These are phyloP conservation scores for Lactifluus hygrophoroides DNA, from an alignment of 768 basidiomycete genomes.

Conservation along the genomic window DNA sequence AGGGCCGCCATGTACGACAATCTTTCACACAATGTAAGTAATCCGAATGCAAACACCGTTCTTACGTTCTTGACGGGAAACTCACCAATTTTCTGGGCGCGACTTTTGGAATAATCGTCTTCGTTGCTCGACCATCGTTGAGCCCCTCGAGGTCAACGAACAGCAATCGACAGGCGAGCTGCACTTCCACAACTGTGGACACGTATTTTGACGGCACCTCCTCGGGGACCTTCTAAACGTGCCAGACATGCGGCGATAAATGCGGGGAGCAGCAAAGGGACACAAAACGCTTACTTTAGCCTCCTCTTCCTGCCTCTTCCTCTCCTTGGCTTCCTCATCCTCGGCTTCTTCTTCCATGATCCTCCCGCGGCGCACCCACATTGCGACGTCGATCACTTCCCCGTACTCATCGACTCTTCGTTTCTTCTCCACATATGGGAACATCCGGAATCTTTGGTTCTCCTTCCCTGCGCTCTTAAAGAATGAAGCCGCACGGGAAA, in stretches of 20 bases:
- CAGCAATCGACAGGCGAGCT: constrained; percentile 76
- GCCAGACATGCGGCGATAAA: constrained; percentile 6
- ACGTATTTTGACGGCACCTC: constrained; percentile 93
- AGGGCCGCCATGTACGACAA: constrained; percentile 74
- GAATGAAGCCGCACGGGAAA: constrained; percentile 76
- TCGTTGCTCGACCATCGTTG: constrained; percentile 93
- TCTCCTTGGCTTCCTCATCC: constrained; percentile 69
- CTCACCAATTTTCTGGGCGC: constrained; percentile 91
- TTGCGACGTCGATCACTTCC: constrained; percentile 88
- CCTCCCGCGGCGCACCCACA: constrained; percentile 91
- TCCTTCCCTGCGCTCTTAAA: constrained; percentile 72
- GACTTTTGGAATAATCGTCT: constrained; percentile 93
- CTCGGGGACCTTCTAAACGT: constrained; percentile 51
- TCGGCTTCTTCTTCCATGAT: constrained; percentile 86
- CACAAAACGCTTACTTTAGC: constrained; percentile 46
- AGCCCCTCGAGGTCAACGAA: constrained; percentile 96
- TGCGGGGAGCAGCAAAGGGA: background rate
- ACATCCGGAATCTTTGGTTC: constrained; percentile 87
- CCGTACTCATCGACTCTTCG: constrained; percentile 92
- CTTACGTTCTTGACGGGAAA: background rate
- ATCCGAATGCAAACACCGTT: constrained; percentile 1
- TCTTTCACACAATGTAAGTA: constrained; percentile 39
- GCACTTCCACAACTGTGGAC: constrained; percentile 63
- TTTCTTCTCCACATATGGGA: constrained; percentile 91
- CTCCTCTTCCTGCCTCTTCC: constrained; percentile 72